Evolutionary conservation across 1,284 basidiomycete species (phyloP).

Genomic region (Fistulina hepatica): DNA sequence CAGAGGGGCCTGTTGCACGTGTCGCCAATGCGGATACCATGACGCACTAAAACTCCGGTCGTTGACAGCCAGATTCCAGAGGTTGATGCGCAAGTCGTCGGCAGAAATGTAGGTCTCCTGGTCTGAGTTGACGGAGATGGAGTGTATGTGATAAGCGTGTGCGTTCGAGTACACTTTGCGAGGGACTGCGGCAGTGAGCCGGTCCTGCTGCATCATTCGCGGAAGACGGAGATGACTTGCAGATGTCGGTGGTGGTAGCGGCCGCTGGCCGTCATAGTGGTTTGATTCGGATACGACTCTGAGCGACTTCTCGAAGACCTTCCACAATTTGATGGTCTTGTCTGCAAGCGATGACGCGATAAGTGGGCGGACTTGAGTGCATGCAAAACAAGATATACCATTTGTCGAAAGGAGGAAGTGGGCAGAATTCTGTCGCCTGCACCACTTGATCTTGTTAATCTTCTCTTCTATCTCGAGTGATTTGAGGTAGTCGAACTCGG

Average conservation of each 20-base stretch:
- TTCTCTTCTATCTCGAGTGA: slow-evolving; percentile 99
- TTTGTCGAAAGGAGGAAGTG: slow-evolving; percentile 98
- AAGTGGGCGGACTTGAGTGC: slow-evolving; percentile 4
- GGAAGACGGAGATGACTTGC: slow-evolving; percentile 66
- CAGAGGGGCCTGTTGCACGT: background rate
- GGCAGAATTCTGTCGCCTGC: slow-evolving; percentile 93
- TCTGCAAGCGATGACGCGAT: slow-evolving; percentile 40
- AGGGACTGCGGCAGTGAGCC: slow-evolving; percentile 96
- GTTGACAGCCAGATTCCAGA: slow-evolving; percentile 98
- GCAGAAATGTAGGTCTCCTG: slow-evolving; percentile 99
- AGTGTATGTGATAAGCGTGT: slow-evolving; percentile 99
- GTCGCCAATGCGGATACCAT: slow-evolving; percentile 1
- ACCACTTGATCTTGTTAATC: slow-evolving; percentile 99
- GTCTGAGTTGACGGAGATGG: slow-evolving; percentile 98
- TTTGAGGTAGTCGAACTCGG: slow-evolving; percentile 99
- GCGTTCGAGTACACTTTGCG: slow-evolving; percentile 99
- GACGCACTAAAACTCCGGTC: slow-evolving; percentile 98
- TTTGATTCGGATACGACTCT: slow-evolving; percentile 97
- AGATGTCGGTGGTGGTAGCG: slow-evolving; percentile 48
- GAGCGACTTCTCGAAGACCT: slow-evolving; percentile 97
- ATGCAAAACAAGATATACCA: slow-evolving; percentile 39
- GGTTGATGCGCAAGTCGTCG: slow-evolving; percentile 92
- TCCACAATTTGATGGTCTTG: slow-evolving; percentile 99
- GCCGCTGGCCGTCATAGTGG: slow-evolving; percentile 70
- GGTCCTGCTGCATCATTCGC: slow-evolving; percentile 88